Evolutionary conservation across 768 basidiomycete species (phyloP), one percentile per base, ranked within the genome.

Genomic region (Boletus huronensis): DNA sequence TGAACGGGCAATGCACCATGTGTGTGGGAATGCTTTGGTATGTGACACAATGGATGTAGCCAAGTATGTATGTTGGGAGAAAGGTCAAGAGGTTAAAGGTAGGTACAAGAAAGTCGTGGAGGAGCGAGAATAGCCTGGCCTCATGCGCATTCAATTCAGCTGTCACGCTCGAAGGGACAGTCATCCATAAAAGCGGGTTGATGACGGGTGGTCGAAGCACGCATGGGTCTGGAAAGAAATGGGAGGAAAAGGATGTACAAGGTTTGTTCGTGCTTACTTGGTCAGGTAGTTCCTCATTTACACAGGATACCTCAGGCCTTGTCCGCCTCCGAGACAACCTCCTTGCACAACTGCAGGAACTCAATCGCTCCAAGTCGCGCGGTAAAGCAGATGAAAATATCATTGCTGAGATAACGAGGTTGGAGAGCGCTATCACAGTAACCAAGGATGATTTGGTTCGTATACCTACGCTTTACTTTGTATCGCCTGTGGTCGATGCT

Each of bases 71-170:
- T 91, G 89, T 62, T 99, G 93, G 72, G 94, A 96, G 63, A 94
- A 91, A 71, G 87, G 87, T 0, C 93, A 97, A 67, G 95, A 98
- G 61, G 91, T 99, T 38, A 99, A 99, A 79, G 93, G 96, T 95
- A 54, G 34, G 81, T 32, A 6, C 34, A 77, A 88, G 91, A 91
- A 52, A 45, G 78, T 53, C 3, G 39, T 3, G 6, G 40, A 41
- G 32, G 39, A 29, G 13, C 6, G 34, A 50, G 43, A 32, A 51
- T 21, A 6, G 23, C 6, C 19, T 51, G n/a, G n/a, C 7, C 34
- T 54, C 17, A 53, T 26, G 28, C 7, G 2, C 32, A 13, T 28
- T 42, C 26, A n/a, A n/a, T 53, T 39, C 53, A 95, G 97, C 95
- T 55, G 97, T 99, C 21, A 97, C 97, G 0, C 76, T 99, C 40